Conservation (phyloP, 495 filamentous ascomycete genomes). For the Chaetomidium leptoderma region DNA sequence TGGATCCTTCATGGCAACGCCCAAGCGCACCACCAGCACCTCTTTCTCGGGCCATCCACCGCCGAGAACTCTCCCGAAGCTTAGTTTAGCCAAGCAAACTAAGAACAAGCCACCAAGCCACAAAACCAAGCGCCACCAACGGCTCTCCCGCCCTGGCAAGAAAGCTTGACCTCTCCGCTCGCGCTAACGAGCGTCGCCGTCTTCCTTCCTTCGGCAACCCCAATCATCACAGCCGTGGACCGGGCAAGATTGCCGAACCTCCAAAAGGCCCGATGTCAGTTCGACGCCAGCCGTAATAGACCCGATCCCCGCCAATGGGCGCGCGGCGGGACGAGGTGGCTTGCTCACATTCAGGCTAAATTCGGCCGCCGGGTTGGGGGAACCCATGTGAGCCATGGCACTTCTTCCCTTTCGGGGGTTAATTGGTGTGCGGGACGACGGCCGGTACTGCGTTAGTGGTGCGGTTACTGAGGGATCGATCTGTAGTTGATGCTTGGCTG, state of each 20-base stretch:
- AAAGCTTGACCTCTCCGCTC: conserved; percentile 1
- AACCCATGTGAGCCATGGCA: not conserved
- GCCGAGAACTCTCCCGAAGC: no score
- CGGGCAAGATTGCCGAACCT: not conserved
- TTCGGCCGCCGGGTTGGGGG: not conserved
- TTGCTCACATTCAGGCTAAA: conserved; percentile 10
- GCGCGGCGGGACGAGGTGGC: conserved; percentile 1
- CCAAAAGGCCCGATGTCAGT: conserved; percentile 3
- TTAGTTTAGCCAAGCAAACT: not conserved
- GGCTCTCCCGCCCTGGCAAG: not conserved
- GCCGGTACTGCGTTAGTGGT: not conserved
- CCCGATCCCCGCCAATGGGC: conserved; percentile 7
- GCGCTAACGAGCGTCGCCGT: no score
- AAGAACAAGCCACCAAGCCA: not conserved
- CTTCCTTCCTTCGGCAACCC: not conserved
- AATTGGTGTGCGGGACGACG: not conserved
- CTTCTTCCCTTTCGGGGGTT: not conserved
- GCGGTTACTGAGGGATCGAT: not conserved
- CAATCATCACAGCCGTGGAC: no score
- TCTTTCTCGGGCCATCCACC: not conserved
- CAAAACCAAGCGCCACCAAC: conserved; percentile 3
- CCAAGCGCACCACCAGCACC: no score
- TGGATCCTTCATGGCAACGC: no score
- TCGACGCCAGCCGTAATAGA: not conserved
- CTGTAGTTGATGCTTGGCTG: not conserved